Conservation (phyloP, 257 asterid species). For the Lavandula angustifolia region DNA sequence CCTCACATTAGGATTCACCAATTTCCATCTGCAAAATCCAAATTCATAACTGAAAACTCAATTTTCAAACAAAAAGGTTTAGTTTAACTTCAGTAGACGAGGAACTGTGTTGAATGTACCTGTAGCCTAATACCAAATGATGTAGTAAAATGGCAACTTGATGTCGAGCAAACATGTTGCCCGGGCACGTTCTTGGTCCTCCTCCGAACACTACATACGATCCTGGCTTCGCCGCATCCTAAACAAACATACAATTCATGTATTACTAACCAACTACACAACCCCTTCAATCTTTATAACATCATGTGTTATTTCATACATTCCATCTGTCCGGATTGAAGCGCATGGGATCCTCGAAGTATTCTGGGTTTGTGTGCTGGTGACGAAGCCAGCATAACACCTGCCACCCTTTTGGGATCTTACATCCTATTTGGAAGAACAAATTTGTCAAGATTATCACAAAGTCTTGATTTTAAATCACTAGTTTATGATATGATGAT, state of each 20-base stretch:
- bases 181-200: conserved; percentile 60
- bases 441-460: too few relatives aligned
- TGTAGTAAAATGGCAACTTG: conserved; percentile 51
- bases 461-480: background rate
- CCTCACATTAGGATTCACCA: conserved; percentile 46
- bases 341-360: conserved; percentile 55
- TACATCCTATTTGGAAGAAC: conserved; percentile 42
- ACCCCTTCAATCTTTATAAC: too few relatives aligned
- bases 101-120: conserved; percentile 23
- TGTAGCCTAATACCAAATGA: conserved; percentile 55
- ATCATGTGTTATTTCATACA: conserved; percentile 32
- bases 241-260: background rate
- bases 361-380: conserved; percentile 50
- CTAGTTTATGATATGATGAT: too few relatives aligned
- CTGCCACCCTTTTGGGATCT: conserved; percentile 65
- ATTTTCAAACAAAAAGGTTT: too few relatives aligned
- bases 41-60: too few relatives aligned
- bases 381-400: conserved; percentile 59
- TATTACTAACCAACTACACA: background rate
- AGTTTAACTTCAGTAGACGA: too few relatives aligned
- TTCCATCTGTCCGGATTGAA: conserved; percentile 71
- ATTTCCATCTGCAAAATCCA: conserved; percentile 43
- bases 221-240: conserved; percentile 51
- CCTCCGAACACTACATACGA: conserved; percentile 60
- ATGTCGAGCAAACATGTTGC: conserved; percentile 65